Evolutionary conservation across 306 rosid genomes (phyloP).

Genomic region (Vigna hirtella): DNA sequence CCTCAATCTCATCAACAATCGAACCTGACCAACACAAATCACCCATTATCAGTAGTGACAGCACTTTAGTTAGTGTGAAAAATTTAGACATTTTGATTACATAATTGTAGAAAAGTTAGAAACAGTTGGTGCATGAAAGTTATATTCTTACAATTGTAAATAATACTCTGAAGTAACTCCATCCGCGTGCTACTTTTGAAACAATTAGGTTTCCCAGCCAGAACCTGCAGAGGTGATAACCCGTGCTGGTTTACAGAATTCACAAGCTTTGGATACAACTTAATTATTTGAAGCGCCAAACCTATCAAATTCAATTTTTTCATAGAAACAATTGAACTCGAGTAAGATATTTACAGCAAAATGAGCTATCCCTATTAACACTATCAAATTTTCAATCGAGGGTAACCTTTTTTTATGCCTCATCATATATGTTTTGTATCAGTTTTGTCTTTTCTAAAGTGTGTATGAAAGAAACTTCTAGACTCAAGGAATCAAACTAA

Average conservation of each 20-base stretch:
- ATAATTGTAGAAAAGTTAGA: neutral
- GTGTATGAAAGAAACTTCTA: too few relatives aligned
- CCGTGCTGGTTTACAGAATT: constrained; percentile 45
- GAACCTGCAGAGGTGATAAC: constrained; percentile 52
- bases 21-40: constrained; percentile 42
- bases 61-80: neutral
- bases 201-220: constrained; percentile 56
- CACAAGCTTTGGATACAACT: constrained; percentile 46
- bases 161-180: constrained; percentile 41
- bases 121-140: neutral
- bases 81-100: neutral
- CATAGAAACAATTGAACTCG: too few relatives aligned
- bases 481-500: too few relatives aligned
- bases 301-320: constrained; percentile 49
- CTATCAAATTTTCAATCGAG: too few relatives aligned
- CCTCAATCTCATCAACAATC: constrained; percentile 45
- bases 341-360: too few relatives aligned
- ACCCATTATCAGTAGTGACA: neutral
- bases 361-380: too few relatives aligned
- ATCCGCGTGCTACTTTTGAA: constrained; percentile 54
- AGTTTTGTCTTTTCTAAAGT: too few relatives aligned
- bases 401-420: too few relatives aligned
- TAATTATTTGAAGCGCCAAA: constrained; percentile 53
- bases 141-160: constrained; percentile 49
- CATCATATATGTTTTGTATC: too few relatives aligned